Evolutionary conservation across 331 rosid genomes (phyloP), one percentile per base, ranked within the genome.

Genomic region (Malus hybrid): DNA sequence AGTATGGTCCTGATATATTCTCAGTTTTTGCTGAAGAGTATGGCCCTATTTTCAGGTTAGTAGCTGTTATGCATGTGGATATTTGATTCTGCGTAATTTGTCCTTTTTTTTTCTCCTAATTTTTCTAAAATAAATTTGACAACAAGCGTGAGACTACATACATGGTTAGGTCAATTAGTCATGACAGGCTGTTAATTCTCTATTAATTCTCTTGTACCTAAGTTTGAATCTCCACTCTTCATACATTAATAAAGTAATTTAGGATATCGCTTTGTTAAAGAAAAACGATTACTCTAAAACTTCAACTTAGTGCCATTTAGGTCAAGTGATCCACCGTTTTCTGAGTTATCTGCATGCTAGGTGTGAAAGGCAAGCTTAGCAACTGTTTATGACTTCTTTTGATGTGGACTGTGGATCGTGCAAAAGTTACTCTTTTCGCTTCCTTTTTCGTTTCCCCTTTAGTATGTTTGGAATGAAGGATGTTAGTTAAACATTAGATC

Each of bases 21-120:
- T 90, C 97, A 8, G 85, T 95, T 76, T 89, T 95, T 24, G 92
- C 99, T 80, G 80, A 91, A 72, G 89, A 84, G 74, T 95, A 90
- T 70, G 99, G 99, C 69, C 97, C 99, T 60, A 85, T 94, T 80
- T 94, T 86, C 96, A 94, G 99, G 99, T 93, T 71, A 67, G 66
- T 66, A 32, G 27, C 29, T 57, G 6, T 20, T 12, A 13, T 6
- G 16, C 19, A 5, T 28, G 66, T 28, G 6, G 19, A 6, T 11
- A 18, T 52, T 16, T 52, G 20, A 52, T 6, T 52, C 1, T 18
- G 57, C 20, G 3, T 52, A 62, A 28, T 62, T 62, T 62, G 18
- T 28, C 1, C 4, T 5, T 1, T 8, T 9, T 52, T 18, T 5
- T 52, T n/a, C 15, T 22, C 29, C 3, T 8, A n/a, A 4, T 57